These are phyloP conservation scores for Lipomyces anomalus DNA, from an alignment of 805 yeast genomes.

Conservation along the genomic window DNA sequence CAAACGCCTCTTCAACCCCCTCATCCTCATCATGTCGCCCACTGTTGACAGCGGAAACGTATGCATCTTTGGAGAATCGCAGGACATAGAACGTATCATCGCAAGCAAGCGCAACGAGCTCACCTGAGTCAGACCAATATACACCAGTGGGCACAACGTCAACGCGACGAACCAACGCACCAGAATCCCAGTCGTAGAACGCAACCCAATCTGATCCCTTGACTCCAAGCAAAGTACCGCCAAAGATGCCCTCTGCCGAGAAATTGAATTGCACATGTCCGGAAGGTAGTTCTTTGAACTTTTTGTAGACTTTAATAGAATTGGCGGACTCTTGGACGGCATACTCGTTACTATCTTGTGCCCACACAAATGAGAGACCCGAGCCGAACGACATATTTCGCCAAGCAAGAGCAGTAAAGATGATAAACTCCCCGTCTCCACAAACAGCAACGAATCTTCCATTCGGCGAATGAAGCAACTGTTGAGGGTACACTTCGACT, in stretches of 20 bases:
- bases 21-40: constrained; percentile 68
- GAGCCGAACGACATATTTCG: constrained; percentile 89
- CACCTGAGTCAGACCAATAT: constrained; percentile 92
- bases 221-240: constrained; percentile 85
- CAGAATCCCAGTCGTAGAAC: constrained; percentile 92
- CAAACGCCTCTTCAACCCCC: constrained; percentile 83
- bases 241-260: constrained; percentile 71
- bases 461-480: constrained; percentile 87
- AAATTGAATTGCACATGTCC: constrained; percentile 61
- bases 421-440: constrained; percentile 96
- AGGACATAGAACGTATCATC: constrained; percentile 72
- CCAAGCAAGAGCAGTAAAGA: constrained; percentile 97
- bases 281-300: constrained; percentile 71
- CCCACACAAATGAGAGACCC: constrained; percentile 92
- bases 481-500: constrained; percentile 86
- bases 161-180: constrained; percentile 75
- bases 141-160: constrained; percentile 76
- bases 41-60: constrained; percentile 53
- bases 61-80: constrained; percentile 62
- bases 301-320: constrained; percentile 65
- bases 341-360: constrained; percentile 78
- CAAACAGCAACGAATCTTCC: constrained; percentile 95
- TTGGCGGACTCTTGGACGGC: constrained; percentile 72
- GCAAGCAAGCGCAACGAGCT: constrained; percentile 68
- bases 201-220: constrained; percentile 70